phyloP scores from a whole-genome alignment of 2,329 filamentous ascomycete species.

The Massarina eburnea region DNA sequence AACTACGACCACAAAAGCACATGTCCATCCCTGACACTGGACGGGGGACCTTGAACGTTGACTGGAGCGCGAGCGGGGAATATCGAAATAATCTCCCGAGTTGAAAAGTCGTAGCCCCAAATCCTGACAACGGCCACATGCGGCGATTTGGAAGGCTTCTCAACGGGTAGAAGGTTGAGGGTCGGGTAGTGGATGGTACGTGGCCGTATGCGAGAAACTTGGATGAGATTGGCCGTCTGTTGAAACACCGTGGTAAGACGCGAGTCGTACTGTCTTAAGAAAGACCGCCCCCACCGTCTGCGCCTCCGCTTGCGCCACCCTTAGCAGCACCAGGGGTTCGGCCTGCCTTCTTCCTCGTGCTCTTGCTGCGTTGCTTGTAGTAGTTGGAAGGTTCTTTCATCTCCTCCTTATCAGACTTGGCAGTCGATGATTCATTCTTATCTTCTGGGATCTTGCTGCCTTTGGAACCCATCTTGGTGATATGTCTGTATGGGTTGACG shows the following conservation, averaged over 20 bases:
- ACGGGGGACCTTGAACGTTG: too few species aligned
- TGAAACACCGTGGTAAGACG: not conserved
- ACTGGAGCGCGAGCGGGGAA: too few species aligned
- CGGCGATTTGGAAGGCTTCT: too few species aligned
- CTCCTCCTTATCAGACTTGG: constrained; percentile 34
- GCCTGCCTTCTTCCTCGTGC: constrained; percentile 36
- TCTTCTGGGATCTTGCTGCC: constrained; percentile 19
- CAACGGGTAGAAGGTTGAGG: too few species aligned
- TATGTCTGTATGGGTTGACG: not conserved
- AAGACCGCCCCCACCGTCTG: constrained; percentile 7
- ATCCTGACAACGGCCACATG: too few species aligned
- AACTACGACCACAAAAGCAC: too few species aligned
- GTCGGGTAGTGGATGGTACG: too few species aligned
- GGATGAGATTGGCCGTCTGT: too few species aligned
- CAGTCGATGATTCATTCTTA: constrained; percentile 23
- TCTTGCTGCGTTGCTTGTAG: constrained; percentile 36
- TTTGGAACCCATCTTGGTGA: constrained; percentile 33
- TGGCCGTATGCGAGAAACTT: too few species aligned
- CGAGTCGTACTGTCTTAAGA: constrained; percentile 3
- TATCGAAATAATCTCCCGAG: too few species aligned
- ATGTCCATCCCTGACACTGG: too few species aligned
- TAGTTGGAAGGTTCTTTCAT: constrained; percentile 40
- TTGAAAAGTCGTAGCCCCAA: too few species aligned
- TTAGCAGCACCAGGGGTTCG: constrained; percentile 10
- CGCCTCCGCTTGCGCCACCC: constrained; percentile 1